Base-by-base conservation (phyloP, 169 alveolate genomes). In the Cryptosporidium parvum region DNA sequence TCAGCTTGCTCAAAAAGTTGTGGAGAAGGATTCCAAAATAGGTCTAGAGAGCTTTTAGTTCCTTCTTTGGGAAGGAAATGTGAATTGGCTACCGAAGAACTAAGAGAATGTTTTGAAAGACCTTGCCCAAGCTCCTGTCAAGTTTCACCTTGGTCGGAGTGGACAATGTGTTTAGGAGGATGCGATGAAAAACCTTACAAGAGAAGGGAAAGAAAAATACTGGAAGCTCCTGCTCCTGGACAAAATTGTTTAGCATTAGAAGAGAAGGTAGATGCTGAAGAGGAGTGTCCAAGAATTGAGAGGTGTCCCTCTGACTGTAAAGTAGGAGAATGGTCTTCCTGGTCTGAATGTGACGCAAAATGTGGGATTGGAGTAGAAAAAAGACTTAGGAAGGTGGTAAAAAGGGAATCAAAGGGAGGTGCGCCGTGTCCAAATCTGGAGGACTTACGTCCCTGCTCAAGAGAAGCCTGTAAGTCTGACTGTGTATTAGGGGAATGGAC, bases 121-220 rank as follows among this genome's bases (percentile, higher is more conserved):
- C 59, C 92, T 31, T 92, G 94, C 58, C 85, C 85, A 2, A 75
- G 85, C 29, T 92, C 91, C 56, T 93, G 95, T 68, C 71, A 14
- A 72, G 85, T 93, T 58, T 75, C 91, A 16, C 69, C 65, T 10
- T 93, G 95, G 95, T 73, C 85, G 18, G 92, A 75, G 62, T 93
- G 95, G 95, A 59, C 84, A 14, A 72, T n/a, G n/a, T 93, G 95
- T 91, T 52, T 89, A 29, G 93, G 75, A 31, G 69, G 75, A 56
- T 93, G 95, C 56, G 93, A 85, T 31, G 92, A 56, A 39, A 73
- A 35, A 7, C 86, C 86, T 16, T 56, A 21, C 10, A 73, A 68
- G 44, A 73, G 70, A 33, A 51, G 86, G 2, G 86, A 73, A 37
- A 53, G 86, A 37, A 31, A 33, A 72, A 53, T 73, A 8, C 35